phyloP scores from a whole-genome alignment of 768 basidiomycete genomes.

The Tulasnella sp. region DNA sequence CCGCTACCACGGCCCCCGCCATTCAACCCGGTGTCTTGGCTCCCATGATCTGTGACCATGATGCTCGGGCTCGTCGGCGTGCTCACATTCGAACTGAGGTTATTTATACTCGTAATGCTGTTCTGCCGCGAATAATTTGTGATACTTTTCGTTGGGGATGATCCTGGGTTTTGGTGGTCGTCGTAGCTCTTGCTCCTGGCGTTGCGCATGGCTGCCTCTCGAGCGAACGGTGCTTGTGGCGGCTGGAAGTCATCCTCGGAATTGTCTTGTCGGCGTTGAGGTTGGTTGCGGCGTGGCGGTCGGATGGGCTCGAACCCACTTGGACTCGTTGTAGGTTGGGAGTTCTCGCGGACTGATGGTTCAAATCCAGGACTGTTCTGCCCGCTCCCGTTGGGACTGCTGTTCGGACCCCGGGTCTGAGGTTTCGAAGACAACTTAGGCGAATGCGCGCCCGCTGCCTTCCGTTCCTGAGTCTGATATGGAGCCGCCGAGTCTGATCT shows the following conservation, averaged over 20 bases:
- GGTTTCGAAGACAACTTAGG: neutral
- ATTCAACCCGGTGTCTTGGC: neutral
- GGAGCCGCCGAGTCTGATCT: no score
- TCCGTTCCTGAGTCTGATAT: no score
- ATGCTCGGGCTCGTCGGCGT: slow-evolving; percentile 10
- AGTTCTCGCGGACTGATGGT: neutral
- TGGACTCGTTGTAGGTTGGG: neutral
- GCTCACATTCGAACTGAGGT: neutral
- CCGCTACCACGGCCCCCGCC: neutral
- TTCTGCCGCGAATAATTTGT: neutral
- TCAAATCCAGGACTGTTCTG: neutral
- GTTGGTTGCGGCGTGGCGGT: neutral
- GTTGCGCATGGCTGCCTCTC: slow-evolving; percentile 1
- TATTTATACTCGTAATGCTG: neutral
- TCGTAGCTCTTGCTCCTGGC: neutral
- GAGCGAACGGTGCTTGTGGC: slow-evolving; percentile 11
- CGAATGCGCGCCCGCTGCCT: no score
- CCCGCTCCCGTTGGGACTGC: neutral
- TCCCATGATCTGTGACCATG: slow-evolving; percentile 2
- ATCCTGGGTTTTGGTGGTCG: neutral
- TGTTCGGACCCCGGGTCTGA: neutral
- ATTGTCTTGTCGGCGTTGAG: neutral
- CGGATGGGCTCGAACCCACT: neutral
- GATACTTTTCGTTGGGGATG: neutral
- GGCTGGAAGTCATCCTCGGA: slow-evolving; percentile 2